These are phyloP conservation scores for Aspergillus haitiensis DNA, from an alignment of 495 filamentous ascomycete species.

Conservation along the genomic window DNA sequence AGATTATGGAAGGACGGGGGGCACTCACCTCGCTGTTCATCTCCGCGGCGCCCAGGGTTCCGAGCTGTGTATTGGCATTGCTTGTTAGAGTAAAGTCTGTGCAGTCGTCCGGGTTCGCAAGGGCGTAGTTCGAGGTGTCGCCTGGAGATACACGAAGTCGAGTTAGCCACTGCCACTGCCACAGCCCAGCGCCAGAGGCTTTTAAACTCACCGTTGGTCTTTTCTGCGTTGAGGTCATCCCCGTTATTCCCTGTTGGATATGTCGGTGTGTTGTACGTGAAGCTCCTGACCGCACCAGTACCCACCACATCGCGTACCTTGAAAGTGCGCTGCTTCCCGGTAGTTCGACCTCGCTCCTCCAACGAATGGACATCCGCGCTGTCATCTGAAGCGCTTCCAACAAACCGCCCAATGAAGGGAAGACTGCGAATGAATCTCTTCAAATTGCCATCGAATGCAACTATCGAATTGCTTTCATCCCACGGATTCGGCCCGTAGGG, in stretches of 20 bases:
- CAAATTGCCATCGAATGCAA: not conserved
- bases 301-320: not conserved
- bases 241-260: not conserved
- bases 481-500: not conserved
- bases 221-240: not conserved
- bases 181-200: not conserved
- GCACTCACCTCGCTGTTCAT: not conserved
- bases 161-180: not conserved
- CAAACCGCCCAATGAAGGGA: not conserved
- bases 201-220: not conserved
- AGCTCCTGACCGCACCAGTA: not conserved
- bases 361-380: no score
- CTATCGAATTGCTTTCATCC: not conserved
- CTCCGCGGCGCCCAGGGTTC: not conserved
- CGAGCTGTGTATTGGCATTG: not conserved
- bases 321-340: no score
- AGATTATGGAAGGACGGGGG: not conserved
- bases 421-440: not conserved
- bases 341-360: no score
- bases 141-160: no score
- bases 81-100: not conserved
- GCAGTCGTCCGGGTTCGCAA: not conserved
- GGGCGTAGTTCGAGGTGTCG: not conserved
- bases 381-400: not conserved
- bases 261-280: not conserved